Conservation (phyloP, 345 rosid species). For the Eucalyptus albens region DNA sequence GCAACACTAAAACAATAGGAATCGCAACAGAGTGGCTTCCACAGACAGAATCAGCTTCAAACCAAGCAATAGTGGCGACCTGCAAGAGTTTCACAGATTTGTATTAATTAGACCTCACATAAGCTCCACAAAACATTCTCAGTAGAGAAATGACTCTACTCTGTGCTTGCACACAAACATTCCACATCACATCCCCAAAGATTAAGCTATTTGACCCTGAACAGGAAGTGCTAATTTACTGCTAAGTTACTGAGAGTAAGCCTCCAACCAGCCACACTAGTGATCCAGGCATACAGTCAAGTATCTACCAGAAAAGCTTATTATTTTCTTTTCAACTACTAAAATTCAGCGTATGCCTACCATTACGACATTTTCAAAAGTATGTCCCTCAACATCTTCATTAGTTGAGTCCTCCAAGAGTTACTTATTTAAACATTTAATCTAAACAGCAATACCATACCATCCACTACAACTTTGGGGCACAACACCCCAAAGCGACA, state of each 20-base stretch:
- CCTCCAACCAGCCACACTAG: not conserved
- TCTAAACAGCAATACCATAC: not conserved
- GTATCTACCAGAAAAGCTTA: not conserved
- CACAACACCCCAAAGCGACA: not conserved
- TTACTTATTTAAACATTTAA: not conserved
- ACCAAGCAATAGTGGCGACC: constrained; percentile 99
- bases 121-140: not conserved
- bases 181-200: not conserved
- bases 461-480: not conserved
- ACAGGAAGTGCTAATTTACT: not conserved
- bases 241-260: not conserved
- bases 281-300: not conserved
- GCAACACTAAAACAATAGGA: constrained; percentile 90
- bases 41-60: constrained; percentile 97
- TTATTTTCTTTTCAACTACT: not conserved
- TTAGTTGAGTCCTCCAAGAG: not conserved
- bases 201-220: not conserved
- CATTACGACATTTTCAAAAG: not conserved
- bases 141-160: not conserved
- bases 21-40: constrained; percentile 91
- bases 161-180: not conserved
- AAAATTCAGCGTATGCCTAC: not conserved
- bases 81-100: constrained; percentile 14
- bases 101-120: not conserved
- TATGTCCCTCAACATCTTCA: not conserved